A percentile compares a stretch with the other conserved stretches of the same genome.
Conservation (phyloP, 2,329 filamentous ascomycete species). For the Aspergillus cejpii region DNA sequence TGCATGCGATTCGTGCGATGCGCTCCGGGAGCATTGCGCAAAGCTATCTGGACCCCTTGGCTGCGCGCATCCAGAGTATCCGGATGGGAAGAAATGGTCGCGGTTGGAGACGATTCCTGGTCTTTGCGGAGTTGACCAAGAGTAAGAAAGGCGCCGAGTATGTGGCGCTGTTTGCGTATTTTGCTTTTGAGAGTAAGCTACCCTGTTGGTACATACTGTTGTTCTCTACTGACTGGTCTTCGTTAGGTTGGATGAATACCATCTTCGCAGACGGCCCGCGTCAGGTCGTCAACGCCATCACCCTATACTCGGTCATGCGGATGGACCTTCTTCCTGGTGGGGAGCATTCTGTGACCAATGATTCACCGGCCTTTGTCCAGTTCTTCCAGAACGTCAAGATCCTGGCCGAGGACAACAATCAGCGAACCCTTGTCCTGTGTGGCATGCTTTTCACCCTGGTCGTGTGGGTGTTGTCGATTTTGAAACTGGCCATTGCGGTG, state of each 20-base stretch:
- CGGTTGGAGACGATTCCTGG: constrained; percentile 85
- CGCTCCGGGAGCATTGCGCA: constrained; percentile 78
- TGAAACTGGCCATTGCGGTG: constrained; percentile 65
- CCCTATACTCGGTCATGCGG: constrained; percentile 75
- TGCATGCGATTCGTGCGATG: constrained; percentile 75
- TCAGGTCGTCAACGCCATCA: constrained; percentile 83
- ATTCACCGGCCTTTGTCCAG: constrained; percentile 59
- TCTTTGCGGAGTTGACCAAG: constrained; percentile 85
- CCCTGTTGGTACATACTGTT: neutral
- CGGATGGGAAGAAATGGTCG: constrained; percentile 61
- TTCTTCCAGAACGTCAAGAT: constrained; percentile 78
- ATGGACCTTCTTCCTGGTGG: constrained; percentile 62
- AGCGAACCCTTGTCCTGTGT: constrained; percentile 74
- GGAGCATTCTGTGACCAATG: constrained; percentile 46
- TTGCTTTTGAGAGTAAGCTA: constrained; percentile 58
- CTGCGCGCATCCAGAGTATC: constrained; percentile 75
- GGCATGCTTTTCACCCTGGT: constrained; percentile 90
- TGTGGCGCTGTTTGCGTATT: constrained; percentile 84
- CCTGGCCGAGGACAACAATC: constrained; percentile 65
- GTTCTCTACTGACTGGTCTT: constrained; percentile 16
- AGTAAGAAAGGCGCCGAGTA: constrained; percentile 88
- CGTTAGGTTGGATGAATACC: constrained; percentile 75
- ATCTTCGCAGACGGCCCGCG: constrained; percentile 87
- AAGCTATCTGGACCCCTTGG: constrained; percentile 82
- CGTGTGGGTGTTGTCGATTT: constrained; percentile 75